Evolutionary conservation across 2,329 filamentous ascomycete genomes (phyloP).

Genomic region (Curvularia lunata): DNA sequence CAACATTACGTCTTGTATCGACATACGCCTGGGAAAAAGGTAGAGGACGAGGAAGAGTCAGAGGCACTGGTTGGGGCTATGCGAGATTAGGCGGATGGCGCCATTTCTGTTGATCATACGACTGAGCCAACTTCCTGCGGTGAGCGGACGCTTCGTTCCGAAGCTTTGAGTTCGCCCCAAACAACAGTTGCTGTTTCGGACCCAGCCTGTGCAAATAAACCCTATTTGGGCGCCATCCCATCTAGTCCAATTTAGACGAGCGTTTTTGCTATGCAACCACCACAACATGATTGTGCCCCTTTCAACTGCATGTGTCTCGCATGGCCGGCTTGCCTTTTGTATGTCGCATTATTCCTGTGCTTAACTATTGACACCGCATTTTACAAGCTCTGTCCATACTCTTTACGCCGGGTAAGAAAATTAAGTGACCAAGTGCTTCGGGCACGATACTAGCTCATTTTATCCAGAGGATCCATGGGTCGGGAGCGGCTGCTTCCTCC

Average conservation of each 20-base stretch:
- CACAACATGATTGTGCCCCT: background rate
- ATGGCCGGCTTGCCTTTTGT: background rate
- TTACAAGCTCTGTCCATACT: background rate
- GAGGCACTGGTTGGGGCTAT: slow-evolving; percentile 28
- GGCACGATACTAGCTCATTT: background rate
- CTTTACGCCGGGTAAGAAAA: background rate
- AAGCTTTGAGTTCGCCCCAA: background rate
- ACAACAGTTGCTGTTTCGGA: background rate
- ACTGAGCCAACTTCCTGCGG: background rate
- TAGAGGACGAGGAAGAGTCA: slow-evolving; percentile 38
- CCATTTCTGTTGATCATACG: background rate
- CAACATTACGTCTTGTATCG: slow-evolving; percentile 88
- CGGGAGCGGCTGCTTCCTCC: background rate
- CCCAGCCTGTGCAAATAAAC: background rate
- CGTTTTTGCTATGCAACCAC: background rate
- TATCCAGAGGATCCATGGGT: background rate
- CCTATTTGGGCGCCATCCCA: background rate
- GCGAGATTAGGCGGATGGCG: background rate
- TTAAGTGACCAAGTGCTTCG: background rate
- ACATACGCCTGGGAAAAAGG: slow-evolving; percentile 27
- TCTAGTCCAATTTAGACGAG: background rate
- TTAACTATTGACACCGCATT: background rate
- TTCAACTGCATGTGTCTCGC: background rate
- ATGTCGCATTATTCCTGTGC: background rate
- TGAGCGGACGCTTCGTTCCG: background rate